Conservation (phyloP, 495 filamentous ascomycete genomes). For the Neurospora cerealis region DNA sequence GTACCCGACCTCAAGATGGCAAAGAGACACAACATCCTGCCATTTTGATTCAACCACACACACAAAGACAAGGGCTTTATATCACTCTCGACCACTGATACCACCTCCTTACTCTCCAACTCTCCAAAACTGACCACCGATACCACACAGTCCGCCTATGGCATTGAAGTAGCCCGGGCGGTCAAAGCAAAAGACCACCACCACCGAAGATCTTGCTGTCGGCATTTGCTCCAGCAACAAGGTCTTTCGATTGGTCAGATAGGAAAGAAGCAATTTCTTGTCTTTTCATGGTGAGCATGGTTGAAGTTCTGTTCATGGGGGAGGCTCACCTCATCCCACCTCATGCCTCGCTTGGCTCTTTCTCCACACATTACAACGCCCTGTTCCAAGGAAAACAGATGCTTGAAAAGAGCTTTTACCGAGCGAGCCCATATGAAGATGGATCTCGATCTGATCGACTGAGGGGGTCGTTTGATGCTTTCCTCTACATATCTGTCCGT, state of each 20-base stretch:
- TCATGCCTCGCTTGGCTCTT: not conserved
- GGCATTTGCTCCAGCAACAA: slow-evolving; percentile 10
- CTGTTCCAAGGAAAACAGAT: not conserved
- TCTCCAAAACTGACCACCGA: not conserved
- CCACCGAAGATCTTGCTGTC: not conserved
- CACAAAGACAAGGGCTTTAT: not conserved
- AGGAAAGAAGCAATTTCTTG: slow-evolving; percentile 3
- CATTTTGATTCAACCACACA: not conserved
- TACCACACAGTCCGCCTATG: not conserved
- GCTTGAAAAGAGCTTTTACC: not conserved
- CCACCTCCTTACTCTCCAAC: not conserved
- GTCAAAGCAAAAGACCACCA: not conserved
- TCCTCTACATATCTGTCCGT: no score
- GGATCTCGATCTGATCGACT: not conserved
- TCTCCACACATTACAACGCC: not conserved
- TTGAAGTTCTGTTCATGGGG: no score
- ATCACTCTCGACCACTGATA: not conserved
- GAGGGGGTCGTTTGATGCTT: not conserved
- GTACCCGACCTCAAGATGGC: not conserved
- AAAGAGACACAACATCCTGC: not conserved
- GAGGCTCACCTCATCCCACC: slow-evolving; percentile 1
- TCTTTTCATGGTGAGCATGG: not conserved
- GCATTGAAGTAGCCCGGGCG: not conserved
- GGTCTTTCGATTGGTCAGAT: slow-evolving; percentile 7
- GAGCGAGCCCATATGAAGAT: not conserved